Evolutionary conservation across 2,329 filamentous ascomycete species (phyloP), one percentile per base, ranked within the genome.

Genomic region (Ceratocystis ficicola): DNA sequence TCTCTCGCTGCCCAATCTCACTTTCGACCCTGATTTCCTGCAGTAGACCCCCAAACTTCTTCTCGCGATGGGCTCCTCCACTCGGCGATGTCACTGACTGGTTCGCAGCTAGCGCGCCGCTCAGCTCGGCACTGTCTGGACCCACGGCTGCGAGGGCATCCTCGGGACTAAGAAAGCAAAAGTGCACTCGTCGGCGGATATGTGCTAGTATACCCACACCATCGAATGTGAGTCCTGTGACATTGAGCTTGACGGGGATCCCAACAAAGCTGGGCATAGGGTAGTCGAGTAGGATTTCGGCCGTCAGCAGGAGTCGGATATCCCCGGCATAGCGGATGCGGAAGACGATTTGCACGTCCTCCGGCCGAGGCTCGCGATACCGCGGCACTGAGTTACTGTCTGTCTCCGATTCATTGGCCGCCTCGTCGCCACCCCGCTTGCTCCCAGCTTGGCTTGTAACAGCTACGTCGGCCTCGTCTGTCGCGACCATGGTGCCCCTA

Each of bases 241-340:
- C 95, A 74, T 93, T 96, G 30, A 99, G 81, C 74, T 94, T 93
- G 60, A 99, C 82, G 1, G 94, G 94, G 68, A 99, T 93, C 12
- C 92, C 91, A 1, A 97, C 93, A 72, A 99, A 99, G 77, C 90
- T 95, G 50, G 92, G 92, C 90, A 97, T 97, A 0, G 94, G 94
- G 74, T 99, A 99, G 76, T 99, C 94, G 44, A 99, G 85, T 41
- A 97, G 80, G 52, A 99, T 96, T 76, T 97, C 92, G 0, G 94
- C 92, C 28, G 94, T 97, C 62, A 99, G 80, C 68, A 91, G 90
- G 66, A 99, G 82, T 70, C 86, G 86, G 67, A 99, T 82, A 72
- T 96, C 88, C 41, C 94, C 94, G 1, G 87, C 84, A 75, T 99
- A 99, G 66, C 86, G 86, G 68, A 95, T 92, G 70, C 92, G 87